A percentile compares a stretch with the other conserved stretches of the same genome.
phyloP scores from a whole-genome alignment of 2,329 filamentous ascomycete species.

The Colletotrichum brevisporum region DNA sequence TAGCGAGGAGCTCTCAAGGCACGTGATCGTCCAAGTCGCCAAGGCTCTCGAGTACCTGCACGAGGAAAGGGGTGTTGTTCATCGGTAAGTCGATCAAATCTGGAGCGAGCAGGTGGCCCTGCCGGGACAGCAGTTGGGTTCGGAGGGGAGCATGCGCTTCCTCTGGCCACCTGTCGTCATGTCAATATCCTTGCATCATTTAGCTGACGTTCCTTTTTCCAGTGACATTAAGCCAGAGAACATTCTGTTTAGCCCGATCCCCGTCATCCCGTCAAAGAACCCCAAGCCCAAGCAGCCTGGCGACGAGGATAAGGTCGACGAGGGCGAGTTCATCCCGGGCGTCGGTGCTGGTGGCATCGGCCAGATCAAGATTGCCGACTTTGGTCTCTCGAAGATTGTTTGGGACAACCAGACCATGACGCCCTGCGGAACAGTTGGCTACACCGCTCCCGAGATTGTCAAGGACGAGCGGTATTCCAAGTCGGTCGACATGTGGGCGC shows the following conservation, averaged over 20 bases:
- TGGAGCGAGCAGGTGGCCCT: neutral
- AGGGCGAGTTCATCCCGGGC: conserved; percentile 90
- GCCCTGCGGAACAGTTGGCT: conserved; percentile 97
- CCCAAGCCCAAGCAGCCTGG: conserved; percentile 87
- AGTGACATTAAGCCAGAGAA: conserved; percentile 99
- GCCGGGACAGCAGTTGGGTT: neutral
- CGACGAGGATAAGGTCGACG: conserved; percentile 97
- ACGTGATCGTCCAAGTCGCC: conserved; percentile 96
- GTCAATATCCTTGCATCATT: conserved; percentile 3
- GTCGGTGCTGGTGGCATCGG: conserved; percentile 92
- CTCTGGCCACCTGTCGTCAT: conserved; percentile 48
- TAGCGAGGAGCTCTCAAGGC: conserved; percentile 93
- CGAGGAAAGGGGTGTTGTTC: conserved; percentile 94
- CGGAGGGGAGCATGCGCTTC: neutral
- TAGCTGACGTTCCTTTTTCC: conserved; percentile 29
- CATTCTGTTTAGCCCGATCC: conserved; percentile 89
- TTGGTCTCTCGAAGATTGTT: conserved; percentile 96
- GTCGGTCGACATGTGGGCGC: conserved; percentile 99
- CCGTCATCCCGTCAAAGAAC: conserved; percentile 83
- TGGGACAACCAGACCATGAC: conserved; percentile 99
- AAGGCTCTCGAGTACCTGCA: conserved; percentile 94
- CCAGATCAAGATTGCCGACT: conserved; percentile 96
- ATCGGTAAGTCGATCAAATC: conserved; percentile 77
- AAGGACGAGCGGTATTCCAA: conserved; percentile 99
- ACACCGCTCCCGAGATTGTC: conserved; percentile 98